These are phyloP conservation scores for Stachybotrys elegans DNA, from an alignment of 2,329 filamentous ascomycete species.

Conservation along the genomic window DNA sequence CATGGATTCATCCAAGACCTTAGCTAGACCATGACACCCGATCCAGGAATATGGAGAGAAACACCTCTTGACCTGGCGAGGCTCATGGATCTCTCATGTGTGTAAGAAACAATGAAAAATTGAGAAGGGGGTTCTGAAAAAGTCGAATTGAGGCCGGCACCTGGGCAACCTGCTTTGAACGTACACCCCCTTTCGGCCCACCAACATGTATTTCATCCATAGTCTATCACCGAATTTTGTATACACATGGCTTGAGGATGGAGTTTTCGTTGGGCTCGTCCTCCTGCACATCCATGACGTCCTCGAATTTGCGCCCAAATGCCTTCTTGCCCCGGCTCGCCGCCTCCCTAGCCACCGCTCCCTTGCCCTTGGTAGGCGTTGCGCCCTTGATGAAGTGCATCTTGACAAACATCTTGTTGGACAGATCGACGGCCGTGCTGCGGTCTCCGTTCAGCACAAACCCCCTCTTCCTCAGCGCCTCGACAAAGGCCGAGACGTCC, in stretches of 20 bases:
- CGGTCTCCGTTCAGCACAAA: slow-evolving; percentile 73
- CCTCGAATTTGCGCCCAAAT: slow-evolving; percentile 49
- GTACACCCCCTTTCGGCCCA: too few species aligned
- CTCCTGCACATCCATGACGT: slow-evolving; percentile 48
- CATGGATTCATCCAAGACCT: too few species aligned
- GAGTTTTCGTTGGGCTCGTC: slow-evolving; percentile 58
- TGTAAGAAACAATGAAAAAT: too few species aligned
- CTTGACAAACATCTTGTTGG: slow-evolving; percentile 97
- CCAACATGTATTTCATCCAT: too few species aligned
- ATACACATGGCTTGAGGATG: slow-evolving; percentile 89
- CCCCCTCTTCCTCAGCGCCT: slow-evolving; percentile 73
- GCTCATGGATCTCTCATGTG: too few species aligned
- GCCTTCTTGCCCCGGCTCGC: slow-evolving; percentile 44
- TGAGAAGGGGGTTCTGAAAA: too few species aligned
- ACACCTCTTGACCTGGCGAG: too few species aligned
- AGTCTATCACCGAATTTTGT: slow-evolving; percentile 70
- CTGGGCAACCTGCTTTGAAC: too few species aligned
- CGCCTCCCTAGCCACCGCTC: slow-evolving; percentile 55
- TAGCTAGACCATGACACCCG: too few species aligned
- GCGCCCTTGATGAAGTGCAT: slow-evolving; percentile 92
- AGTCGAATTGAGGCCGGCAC: too few species aligned
- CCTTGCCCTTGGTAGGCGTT: slow-evolving; percentile 70
- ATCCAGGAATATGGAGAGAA: too few species aligned
- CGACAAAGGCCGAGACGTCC: slow-evolving; percentile 81
- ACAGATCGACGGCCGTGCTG: slow-evolving; percentile 63